Evolutionary conservation across 1,139 yeast genomes (phyloP).

Genomic region (Waltiozyma sp.): DNA sequence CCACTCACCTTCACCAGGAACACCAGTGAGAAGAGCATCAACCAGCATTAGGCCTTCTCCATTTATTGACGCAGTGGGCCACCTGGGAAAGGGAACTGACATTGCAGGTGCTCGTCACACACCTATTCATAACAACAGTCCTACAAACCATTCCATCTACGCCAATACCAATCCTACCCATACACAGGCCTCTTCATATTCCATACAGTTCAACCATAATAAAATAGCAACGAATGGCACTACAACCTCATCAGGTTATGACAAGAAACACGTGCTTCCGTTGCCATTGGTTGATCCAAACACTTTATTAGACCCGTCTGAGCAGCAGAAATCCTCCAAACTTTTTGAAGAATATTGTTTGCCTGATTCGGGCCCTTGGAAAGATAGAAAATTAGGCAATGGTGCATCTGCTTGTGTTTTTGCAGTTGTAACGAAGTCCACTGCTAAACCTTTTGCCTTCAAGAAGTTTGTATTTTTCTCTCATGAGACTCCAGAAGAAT

Average conservation of each 20-base stretch:
- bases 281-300: constrained; percentile 66
- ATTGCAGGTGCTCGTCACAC: constrained; percentile 17
- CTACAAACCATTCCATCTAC: constrained; percentile 8
- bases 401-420: constrained; percentile 70
- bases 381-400: constrained; percentile 45
- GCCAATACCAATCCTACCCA: constrained; percentile 15
- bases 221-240: constrained; percentile 10
- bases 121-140: constrained; percentile 1
- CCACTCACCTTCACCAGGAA: not conserved
- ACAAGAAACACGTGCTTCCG: constrained; percentile 36
- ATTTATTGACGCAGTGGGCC: constrained; percentile 2
- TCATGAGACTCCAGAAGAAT: constrained; percentile 53
- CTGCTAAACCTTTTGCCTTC: constrained; percentile 40
- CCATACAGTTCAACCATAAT: constrained; percentile 10
- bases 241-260: constrained; percentile 25
- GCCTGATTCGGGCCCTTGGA: constrained; percentile 28
- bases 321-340: constrained; percentile 39
- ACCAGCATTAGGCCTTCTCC: constrained; percentile 7
- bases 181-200: constrained; percentile 19
- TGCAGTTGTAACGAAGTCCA: constrained; percentile 31
- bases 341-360: constrained; percentile 51
- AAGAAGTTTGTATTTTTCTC: constrained; percentile 51
- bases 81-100: constrained; percentile 17
- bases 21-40: not conserved
- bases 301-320: constrained; percentile 44